Evolutionary conservation across 768 basidiomycete species (phyloP).

Genomic region (Astraeus odoratus): DNA sequence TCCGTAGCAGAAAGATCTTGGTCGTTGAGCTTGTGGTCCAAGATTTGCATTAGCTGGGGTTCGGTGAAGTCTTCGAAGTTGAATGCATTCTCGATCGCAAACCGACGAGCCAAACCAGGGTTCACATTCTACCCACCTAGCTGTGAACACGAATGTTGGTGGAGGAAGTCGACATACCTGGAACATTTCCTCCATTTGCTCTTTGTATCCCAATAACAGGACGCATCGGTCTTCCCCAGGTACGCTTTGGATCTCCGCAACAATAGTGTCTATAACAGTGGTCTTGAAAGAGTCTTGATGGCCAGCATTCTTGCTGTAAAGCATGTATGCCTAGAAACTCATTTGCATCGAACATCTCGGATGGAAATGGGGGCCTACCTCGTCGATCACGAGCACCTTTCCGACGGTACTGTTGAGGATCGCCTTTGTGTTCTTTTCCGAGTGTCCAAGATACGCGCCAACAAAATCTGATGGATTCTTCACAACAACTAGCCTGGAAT

Average conservation of each 20-base stretch:
- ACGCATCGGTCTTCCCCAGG: slow-evolving; percentile 69
- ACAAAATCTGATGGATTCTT: slow-evolving; percentile 69
- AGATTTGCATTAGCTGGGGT: slow-evolving; percentile 41
- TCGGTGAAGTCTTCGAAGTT: slow-evolving; percentile 60
- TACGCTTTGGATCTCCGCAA: slow-evolving; percentile 64
- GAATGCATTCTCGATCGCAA: slow-evolving; percentile 64
- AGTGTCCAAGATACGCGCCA: slow-evolving; percentile 51
- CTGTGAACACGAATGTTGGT: background rate
- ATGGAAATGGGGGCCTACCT: slow-evolving; percentile 31
- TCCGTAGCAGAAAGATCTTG: slow-evolving; percentile 54
- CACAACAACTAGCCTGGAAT: slow-evolving; percentile 38
- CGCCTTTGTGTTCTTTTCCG: slow-evolving; percentile 57
- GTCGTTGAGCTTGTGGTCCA: slow-evolving; percentile 48
- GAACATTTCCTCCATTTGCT: slow-evolving; percentile 70
- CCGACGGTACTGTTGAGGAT: slow-evolving; percentile 54
- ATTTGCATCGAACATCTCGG: background rate
- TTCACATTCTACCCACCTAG: slow-evolving; percentile 50
- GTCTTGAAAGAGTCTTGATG: slow-evolving; percentile 54
- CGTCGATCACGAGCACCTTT: slow-evolving; percentile 67
- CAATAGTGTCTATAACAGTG: slow-evolving; percentile 67
- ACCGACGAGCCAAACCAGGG: slow-evolving; percentile 58
- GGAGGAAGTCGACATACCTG: slow-evolving; percentile 37
- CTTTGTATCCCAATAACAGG: slow-evolving; percentile 56
- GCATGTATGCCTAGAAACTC: slow-evolving; percentile 54
- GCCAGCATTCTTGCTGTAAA: slow-evolving; percentile 38